A percentile compares a stretch with the other conserved stretches of the same genome.
Conservation (phyloP, 257 asterid genomes). For the Haberlea rhodopensis region DNA sequence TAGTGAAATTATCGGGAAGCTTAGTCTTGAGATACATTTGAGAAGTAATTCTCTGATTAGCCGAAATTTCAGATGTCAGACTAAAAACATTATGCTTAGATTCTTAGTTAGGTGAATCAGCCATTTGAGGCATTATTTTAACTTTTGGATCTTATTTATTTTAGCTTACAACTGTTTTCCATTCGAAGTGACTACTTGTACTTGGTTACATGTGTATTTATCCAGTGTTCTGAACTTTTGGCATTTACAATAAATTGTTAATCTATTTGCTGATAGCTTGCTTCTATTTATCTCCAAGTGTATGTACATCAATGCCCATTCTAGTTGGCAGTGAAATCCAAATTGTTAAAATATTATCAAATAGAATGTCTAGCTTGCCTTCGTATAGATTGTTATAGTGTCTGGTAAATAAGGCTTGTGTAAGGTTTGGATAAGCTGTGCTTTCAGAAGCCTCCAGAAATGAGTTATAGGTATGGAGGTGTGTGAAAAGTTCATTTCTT, state of each 20-base stretch:
- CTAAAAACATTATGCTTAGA: slow-evolving; percentile 1
- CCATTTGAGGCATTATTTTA: no score
- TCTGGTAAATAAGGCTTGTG: not conserved
- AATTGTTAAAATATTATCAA: not conserved
- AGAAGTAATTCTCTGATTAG: no score
- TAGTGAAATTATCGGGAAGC: no score
- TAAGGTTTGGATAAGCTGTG: not conserved
- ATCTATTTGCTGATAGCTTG: slow-evolving; percentile 8
- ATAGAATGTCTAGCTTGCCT: no score
- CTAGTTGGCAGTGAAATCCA: not conserved
- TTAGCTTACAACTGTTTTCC: no score
- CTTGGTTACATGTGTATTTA: not conserved
- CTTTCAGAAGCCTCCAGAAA: not conserved
- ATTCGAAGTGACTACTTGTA: not conserved
- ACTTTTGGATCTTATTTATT: no score
- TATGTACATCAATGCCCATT: slow-evolving; percentile 2
- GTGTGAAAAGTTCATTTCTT: not conserved
- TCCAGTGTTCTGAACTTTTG: not conserved
- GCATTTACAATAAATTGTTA: not conserved
- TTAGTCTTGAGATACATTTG: no score
- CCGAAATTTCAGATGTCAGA: not conserved
- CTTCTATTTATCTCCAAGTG: slow-evolving; percentile 12
- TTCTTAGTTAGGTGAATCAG: slow-evolving; percentile 13
- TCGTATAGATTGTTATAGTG: not conserved
- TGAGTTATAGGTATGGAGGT: not conserved